phyloP scores from a whole-genome alignment of 345 rosid genomes.

The Eutrema heterophyllum region DNA sequence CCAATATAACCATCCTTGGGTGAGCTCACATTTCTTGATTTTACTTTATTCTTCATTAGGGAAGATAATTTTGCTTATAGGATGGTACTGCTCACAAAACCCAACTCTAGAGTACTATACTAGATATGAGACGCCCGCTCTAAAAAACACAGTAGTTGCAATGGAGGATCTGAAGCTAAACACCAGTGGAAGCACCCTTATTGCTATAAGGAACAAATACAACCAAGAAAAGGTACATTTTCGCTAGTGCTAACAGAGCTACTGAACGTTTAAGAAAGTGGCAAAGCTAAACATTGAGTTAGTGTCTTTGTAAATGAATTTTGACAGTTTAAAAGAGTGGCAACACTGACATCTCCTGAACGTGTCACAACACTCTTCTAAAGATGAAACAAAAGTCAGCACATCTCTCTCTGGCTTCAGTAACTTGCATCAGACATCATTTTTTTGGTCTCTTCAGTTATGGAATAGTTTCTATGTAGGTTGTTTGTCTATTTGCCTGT shows the following conservation, averaged over 20 bases:
- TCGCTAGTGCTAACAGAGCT: background rate
- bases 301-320: background rate
- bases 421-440: too few relatives aligned
- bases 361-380: too few relatives aligned
- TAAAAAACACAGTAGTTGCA: too few relatives aligned
- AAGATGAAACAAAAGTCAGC: too few relatives aligned
- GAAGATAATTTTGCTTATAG: background rate
- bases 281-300: conserved; percentile 34
- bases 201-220: too few relatives aligned
- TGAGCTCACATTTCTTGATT: background rate
- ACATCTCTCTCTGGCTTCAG: too few relatives aligned
- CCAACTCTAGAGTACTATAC: conserved; percentile 77
- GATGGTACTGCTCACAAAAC: conserved; percentile 39
- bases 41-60: background rate
- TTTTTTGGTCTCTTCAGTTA: conserved; percentile 20
- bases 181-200: too few relatives aligned
- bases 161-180: too few relatives aligned
- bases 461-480: background rate
- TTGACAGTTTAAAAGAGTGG: conserved; percentile 66
- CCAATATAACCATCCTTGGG: conserved; percentile 35
- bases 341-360: conserved; percentile 34
- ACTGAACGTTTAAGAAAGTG: conserved; percentile 29
- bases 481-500: background rate
- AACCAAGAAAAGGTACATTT: conserved; percentile 53
- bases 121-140: conserved; percentile 25